A percentile compares a stretch with the other conserved stretches of the same genome.
Conservation (phyloP, 176 grass and related monocot genomes). For the Oryza punctata region DNA sequence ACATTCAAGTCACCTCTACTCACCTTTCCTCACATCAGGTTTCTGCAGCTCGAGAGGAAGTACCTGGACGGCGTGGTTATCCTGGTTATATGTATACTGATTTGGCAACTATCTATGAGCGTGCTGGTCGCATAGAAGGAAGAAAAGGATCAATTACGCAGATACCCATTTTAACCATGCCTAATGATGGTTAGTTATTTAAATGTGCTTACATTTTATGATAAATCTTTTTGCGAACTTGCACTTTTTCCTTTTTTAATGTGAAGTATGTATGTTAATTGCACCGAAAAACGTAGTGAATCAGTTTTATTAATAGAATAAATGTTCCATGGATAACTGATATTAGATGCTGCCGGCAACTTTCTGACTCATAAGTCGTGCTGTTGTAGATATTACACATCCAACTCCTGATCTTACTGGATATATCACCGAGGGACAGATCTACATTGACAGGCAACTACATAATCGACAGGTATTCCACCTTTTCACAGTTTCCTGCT, state of each 20-base stretch:
- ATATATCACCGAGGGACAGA: conserved; percentile 84
- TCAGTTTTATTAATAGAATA: not conserved
- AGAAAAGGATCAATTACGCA: conserved; percentile 82
- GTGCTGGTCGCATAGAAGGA: conserved; percentile 84
- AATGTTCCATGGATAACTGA: too few species aligned
- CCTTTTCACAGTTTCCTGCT: not conserved
- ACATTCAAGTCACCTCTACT: not conserved
- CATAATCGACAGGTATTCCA: conserved; percentile 64
- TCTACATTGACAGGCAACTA: conserved; percentile 81
- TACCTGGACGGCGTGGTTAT: conserved; percentile 84
- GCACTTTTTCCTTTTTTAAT: not conserved
- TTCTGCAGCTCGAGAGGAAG: conserved; percentile 83
- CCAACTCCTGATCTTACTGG: conserved; percentile 84
- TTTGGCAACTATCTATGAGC: conserved; percentile 82
- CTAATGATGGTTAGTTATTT: conserved; percentile 71
- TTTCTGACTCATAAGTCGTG: not conserved
- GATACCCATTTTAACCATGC: conserved; percentile 87
- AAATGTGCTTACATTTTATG: not conserved
- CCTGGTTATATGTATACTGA: conserved; percentile 90
- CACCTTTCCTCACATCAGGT: conserved; percentile 43
- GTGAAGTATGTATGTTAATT: not conserved
- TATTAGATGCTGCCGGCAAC: not conserved
- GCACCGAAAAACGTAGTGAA: not conserved
- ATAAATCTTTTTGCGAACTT: conserved; percentile 19
- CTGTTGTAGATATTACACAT: conserved; percentile 77